Conservation (phyloP, 306 rosid genomes). For the Vigna unguiculata region DNA sequence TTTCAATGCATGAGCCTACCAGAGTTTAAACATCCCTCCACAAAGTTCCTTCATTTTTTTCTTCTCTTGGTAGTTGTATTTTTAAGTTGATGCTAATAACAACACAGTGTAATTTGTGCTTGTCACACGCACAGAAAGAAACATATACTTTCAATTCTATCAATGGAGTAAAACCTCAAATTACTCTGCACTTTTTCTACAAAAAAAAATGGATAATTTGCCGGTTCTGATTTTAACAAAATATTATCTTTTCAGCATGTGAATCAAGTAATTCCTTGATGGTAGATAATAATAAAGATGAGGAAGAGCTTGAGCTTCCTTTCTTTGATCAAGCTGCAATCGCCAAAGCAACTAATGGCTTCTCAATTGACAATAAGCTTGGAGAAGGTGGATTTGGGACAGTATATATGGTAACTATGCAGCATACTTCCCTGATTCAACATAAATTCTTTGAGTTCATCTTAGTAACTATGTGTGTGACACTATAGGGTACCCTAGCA, state of each 20-base stretch:
- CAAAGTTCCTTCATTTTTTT: not conserved
- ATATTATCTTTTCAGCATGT: conserved; percentile 3
- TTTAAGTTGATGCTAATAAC: not conserved
- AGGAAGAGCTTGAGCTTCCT: conserved; percentile 48
- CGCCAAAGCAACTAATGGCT: conserved; percentile 42
- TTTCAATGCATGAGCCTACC: not conserved
- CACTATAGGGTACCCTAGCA: conserved; percentile 41
- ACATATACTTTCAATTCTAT: not conserved
- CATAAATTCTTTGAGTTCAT: not conserved
- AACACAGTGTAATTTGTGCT: not conserved
- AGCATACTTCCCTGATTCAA: conserved; percentile 3
- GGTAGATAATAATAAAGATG: conserved; percentile 17
- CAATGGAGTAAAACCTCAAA: not conserved
- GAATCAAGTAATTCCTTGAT: conserved; percentile 20
- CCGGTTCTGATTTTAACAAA: not conserved
- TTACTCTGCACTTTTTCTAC: not conserved
- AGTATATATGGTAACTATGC: conserved; percentile 46
- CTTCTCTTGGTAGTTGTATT: not conserved
- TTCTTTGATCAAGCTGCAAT: conserved; percentile 40
- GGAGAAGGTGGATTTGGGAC: conserved; percentile 54
- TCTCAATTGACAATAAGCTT: conserved; percentile 46
- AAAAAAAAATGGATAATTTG: not conserved
- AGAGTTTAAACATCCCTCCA: conserved; percentile 26
- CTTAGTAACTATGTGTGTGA: conserved; percentile 15
- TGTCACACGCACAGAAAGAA: not conserved